These are phyloP conservation scores for Penicillium argentinense DNA, from an alignment of 495 filamentous ascomycete genomes.

Conservation along the genomic window DNA sequence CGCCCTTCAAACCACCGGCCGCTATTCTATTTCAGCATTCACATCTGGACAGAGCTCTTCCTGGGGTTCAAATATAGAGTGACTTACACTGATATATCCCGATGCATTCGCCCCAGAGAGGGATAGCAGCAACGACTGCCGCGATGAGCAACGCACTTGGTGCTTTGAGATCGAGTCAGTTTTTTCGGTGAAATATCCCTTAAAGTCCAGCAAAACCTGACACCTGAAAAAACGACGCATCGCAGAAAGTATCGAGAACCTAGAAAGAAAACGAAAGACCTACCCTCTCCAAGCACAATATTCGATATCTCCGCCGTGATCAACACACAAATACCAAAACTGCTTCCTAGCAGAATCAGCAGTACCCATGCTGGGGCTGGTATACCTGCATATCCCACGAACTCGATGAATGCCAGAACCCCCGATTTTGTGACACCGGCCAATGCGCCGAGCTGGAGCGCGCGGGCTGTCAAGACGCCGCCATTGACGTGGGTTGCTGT, in stretches of 20 bases:
- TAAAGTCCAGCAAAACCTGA: too few relatives aligned
- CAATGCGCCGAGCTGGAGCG: conserved; percentile 13
- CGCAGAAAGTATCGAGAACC: too few relatives aligned
- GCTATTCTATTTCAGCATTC: too few relatives aligned
- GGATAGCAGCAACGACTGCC: conserved; percentile 19
- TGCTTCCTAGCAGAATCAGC: conserved; percentile 12
- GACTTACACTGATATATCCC: conserved; percentile 13
- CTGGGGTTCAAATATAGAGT: too few relatives aligned
- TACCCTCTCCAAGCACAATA: conserved; percentile 17
- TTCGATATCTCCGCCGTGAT: conserved; percentile 18
- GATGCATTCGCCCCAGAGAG: conserved; percentile 13
- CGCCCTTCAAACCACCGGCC: conserved; percentile 9
- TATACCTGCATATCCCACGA: conserved; percentile 11
- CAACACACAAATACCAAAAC: conserved; percentile 17
- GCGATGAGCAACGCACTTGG: conserved; percentile 15
- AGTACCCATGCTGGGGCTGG: conserved; percentile 15
- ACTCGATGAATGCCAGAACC: conserved; percentile 12
- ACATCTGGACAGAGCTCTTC: not conserved
- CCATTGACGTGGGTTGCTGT: conserved; percentile 17
- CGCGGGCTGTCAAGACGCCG: conserved; percentile 9
- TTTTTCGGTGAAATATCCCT: too few relatives aligned
- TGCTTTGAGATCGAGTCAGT: too few relatives aligned
- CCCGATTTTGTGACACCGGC: conserved; percentile 18
- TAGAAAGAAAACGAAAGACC: too few relatives aligned
- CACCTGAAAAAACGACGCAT: too few relatives aligned